Evolutionary conservation across 2,329 filamentous ascomycete genomes (phyloP), one percentile per base, ranked within the genome.

Genomic region (Mariannaea sp.): DNA sequence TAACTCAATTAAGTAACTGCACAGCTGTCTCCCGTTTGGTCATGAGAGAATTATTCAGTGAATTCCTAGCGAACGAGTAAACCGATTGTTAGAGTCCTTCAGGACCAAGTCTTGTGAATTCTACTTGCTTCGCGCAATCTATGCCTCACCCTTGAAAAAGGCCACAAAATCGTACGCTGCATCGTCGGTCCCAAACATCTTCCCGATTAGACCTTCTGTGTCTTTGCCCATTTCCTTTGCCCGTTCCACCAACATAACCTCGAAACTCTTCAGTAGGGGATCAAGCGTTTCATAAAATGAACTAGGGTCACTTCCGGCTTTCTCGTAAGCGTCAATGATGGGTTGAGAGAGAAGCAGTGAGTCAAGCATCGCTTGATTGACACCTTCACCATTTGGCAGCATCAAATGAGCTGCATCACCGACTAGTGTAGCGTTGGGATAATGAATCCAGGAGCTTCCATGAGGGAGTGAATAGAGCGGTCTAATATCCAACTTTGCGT

Each of bases 371-470:
- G 75, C 79, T 3, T 76, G 60, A 57, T 84, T 83, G 30, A 82
- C 80, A 1, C 81, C 80, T 42, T 80, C 79, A 3, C 81, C 81
- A 0, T 75, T 75, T 51, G 78, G 77, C 3, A 74, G 75, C 73
- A 81, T 79, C 10, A 82, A 58, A 63, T 84, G 80, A 7, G 80
- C 80, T 1, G 80, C 78, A 58, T 84, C 80, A 3, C 81, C 81
- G 14, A 84, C 65, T 10, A 84, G 65, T 0, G 81, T 80, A 3
- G 77, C 69, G 3, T 79, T 77, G 0, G 68, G 30, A 4, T 66
- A 61, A 9, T 70, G 56, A 5, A 71, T 56, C 79, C 80, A 84
- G 1, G 43, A 43, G 10, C 71, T 55, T 1, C 74, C 74, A 1
- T 76, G 55, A 0, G 80, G 78, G 1, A 84, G 69, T 53, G 73